These are phyloP conservation scores for Cryptococcus amylolentus DNA, from an alignment of 1,284 basidiomycete species.

Conservation along the genomic window DNA sequence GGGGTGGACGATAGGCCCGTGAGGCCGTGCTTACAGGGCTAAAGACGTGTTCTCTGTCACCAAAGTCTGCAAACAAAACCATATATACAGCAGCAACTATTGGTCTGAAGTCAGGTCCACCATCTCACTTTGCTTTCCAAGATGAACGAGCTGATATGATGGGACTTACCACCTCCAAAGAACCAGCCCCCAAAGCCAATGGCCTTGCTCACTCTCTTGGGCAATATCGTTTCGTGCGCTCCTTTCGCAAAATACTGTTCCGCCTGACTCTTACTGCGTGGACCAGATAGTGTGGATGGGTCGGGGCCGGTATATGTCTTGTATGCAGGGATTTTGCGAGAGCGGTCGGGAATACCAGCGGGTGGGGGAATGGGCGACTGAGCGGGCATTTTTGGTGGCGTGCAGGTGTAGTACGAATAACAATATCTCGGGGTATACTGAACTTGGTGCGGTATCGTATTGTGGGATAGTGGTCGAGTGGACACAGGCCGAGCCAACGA, in stretches of 20 bases:
- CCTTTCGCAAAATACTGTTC: constrained; percentile 23
- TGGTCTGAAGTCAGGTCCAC: constrained; percentile 15
- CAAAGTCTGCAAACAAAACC: constrained; percentile 45
- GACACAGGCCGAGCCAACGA: too few species aligned
- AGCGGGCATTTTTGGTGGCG: too few species aligned
- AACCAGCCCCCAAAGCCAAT: constrained; percentile 25
- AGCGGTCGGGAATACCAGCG: background rate
- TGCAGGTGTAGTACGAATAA: too few species aligned
- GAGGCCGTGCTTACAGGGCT: constrained; percentile 38
- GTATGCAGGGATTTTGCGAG: background rate
- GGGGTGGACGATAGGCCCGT: background rate
- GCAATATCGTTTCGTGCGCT: constrained; percentile 18
- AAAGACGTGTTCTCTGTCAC: constrained; percentile 45
- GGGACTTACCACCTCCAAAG: constrained; percentile 8
- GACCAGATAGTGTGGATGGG: constrained; percentile 6
- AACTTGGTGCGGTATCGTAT: too few species aligned
- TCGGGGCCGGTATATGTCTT: constrained; percentile 17
- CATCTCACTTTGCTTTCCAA: constrained; percentile 4
- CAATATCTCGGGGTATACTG: too few species aligned
- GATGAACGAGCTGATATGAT: background rate
- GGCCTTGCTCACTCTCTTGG: constrained; percentile 14
- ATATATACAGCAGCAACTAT: constrained; percentile 36
- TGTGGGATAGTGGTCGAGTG: too few species aligned
- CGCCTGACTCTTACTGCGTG: constrained; percentile 17
- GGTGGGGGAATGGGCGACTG: too few species aligned